A percentile compares a stretch with the other conserved stretches of the same genome.
Evolutionary conservation across 1,139 yeast genomes (phyloP).

Genomic region (Suhomyces kunorum): DNA sequence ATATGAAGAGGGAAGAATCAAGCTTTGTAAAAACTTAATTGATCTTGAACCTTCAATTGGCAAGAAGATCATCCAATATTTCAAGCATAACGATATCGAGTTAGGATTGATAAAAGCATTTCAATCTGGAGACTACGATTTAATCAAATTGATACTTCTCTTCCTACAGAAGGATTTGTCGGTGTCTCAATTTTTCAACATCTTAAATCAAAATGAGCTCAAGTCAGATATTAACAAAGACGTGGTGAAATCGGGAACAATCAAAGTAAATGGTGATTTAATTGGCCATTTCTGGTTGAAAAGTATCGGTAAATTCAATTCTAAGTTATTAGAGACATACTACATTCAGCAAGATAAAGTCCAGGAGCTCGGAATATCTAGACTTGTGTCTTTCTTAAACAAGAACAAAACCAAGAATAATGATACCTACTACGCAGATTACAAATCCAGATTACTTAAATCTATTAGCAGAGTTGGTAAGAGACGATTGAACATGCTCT

Average conservation of each 20-base stretch:
- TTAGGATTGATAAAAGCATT: conserved; percentile 70
- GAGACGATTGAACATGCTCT: conserved; percentile 25
- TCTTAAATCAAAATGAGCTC: conserved; percentile 44
- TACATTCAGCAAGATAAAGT: conserved; percentile 38
- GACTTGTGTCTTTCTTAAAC: conserved; percentile 21
- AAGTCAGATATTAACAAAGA: conserved; percentile 15
- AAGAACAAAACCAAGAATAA: conserved; percentile 13
- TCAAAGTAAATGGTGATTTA: conserved; percentile 37
- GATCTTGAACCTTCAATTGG: conserved; percentile 68
- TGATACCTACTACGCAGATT: conserved; percentile 27
- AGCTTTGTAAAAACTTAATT: conserved; percentile 64
- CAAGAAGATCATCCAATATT: conserved; percentile 61
- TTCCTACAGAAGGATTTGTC: conserved; percentile 46
- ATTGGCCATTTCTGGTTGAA: conserved; percentile 47
- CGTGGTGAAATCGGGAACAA: conserved; percentile 18
- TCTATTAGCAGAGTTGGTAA: conserved; percentile 25
- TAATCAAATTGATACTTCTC: conserved; percentile 61
- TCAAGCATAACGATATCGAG: conserved; percentile 73
- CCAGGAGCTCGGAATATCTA: conserved; percentile 25
- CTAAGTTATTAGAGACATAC: conserved; percentile 30
- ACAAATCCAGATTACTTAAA: conserved; percentile 28
- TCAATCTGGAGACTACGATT: conserved; percentile 64
- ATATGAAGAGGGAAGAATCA: conserved; percentile 77
- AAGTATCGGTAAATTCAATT: conserved; percentile 30
- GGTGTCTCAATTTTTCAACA: conserved; percentile 41